A percentile compares a stretch with the other conserved stretches of the same genome.
phyloP scores from a whole-genome alignment of 805 yeast species.

The Vanderwaltozyma yarrowii region DNA sequence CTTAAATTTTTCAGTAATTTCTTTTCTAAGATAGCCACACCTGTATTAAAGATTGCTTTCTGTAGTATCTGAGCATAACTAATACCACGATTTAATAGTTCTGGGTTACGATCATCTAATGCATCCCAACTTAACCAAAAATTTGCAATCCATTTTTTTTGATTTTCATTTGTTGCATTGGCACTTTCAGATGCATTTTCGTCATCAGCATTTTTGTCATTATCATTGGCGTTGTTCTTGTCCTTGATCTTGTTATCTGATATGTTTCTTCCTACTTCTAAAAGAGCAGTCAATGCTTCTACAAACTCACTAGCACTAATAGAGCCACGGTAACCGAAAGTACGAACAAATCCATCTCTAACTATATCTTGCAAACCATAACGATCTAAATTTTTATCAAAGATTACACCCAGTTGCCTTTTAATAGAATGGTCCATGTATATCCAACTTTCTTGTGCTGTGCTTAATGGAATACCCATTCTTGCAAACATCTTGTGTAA shows the following conservation, averaged over 20 bases:
- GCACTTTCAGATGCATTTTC: constrained; percentile 25
- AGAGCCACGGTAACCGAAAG: constrained; percentile 80
- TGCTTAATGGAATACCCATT: constrained; percentile 86
- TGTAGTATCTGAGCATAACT: constrained; percentile 77
- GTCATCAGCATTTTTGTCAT: constrained; percentile 20
- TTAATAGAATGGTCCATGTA: constrained; percentile 79
- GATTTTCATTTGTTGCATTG: constrained; percentile 10
- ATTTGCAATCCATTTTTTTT: constrained; percentile 61
- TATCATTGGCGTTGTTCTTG: too few relatives aligned
- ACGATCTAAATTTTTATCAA: constrained; percentile 56
- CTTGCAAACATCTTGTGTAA: constrained; percentile 87
- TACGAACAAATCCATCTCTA: constrained; percentile 76
- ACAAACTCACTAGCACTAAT: constrained; percentile 89
- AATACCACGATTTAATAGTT: constrained; percentile 42
- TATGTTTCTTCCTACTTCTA: constrained; percentile 49
- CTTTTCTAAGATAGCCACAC: constrained; percentile 81
- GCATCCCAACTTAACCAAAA: constrained; percentile 66
- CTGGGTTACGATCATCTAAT: constrained; percentile 35
- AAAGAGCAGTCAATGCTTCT: constrained; percentile 73
- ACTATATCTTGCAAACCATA: constrained; percentile 78
- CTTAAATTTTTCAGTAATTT: constrained; percentile 68
- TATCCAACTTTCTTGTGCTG: constrained; percentile 88
- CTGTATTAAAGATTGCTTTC: constrained; percentile 74
- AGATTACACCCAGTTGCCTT: constrained; percentile 56
- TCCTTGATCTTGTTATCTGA: constrained; percentile 6